Evolutionary conservation across 352 stramenopile species (phyloP).

Genomic region (Blastocystis sp.): DNA sequence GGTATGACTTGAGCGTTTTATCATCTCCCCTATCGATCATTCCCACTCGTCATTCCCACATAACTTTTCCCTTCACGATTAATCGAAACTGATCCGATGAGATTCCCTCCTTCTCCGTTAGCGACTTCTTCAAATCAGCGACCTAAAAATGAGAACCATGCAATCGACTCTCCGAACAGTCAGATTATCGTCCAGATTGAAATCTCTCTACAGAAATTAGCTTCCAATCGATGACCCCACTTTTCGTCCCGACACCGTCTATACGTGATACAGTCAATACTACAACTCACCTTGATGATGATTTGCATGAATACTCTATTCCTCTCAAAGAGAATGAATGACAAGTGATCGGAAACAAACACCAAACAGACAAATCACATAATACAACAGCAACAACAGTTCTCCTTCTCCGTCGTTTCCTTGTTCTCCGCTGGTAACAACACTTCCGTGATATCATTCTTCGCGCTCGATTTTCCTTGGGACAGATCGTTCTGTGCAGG

Average conservation of each 20-base stretch:
- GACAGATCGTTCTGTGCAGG: background rate
- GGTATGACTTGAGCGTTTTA: slow-evolving; percentile 48
- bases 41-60: background rate
- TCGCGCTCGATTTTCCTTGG: no score
- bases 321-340: slow-evolving; percentile 1
- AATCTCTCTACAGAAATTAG: slow-evolving; percentile 43
- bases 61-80: slow-evolving; percentile 55
- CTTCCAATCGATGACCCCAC: background rate
- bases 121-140: slow-evolving; percentile 48
- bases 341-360: no score
- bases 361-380: background rate
- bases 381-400: background rate
- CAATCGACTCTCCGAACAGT: background rate
- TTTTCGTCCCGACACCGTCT: slow-evolving; percentile 43
- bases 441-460: background rate
- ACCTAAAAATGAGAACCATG: background rate
- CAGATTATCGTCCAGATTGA: slow-evolving; percentile 56
- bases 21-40: slow-evolving; percentile 38
- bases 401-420: background rate
- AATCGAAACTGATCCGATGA: slow-evolving; percentile 54
- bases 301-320: slow-evolving; percentile 24
- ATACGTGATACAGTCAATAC: background rate
- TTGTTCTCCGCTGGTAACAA: background rate
- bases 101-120: slow-evolving; percentile 56
- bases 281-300: slow-evolving; percentile 39